Percentiles rank a stretch among this genome's conserved stretches.
These are phyloP conservation scores for Picea glauca DNA, from an alignment of 75 land plant species.

Conservation along the genomic window DNA sequence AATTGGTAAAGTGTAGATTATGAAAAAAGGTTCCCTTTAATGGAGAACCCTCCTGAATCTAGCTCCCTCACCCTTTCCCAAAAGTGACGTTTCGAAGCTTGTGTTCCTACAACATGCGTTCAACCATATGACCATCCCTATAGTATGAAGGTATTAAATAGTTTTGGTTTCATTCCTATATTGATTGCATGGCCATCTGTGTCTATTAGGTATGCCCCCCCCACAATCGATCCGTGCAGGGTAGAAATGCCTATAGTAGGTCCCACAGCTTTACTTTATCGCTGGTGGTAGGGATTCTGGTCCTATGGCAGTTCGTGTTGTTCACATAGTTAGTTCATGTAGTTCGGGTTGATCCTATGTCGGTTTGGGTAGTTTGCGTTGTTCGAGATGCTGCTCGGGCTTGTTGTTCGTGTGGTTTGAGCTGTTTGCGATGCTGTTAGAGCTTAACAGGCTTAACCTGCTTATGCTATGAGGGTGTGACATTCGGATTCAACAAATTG, in stretches of 20 bases:
- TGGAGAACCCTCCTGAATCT: too few species aligned
- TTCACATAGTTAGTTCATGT: neutral
- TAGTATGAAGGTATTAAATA: neutral
- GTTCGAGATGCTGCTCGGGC: neutral
- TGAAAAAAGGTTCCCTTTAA: too few species aligned
- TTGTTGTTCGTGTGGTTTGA: too few species aligned
- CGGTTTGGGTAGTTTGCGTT: neutral
- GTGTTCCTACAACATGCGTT: constrained; percentile 1
- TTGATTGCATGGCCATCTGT: constrained; percentile 6
- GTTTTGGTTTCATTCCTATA: neutral
- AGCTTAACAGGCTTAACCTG: too few species aligned
- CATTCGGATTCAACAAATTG: too few species aligned
- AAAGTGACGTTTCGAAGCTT: neutral
- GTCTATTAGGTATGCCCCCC: constrained; percentile 3
- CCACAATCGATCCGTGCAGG: neutral
- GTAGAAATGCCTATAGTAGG: neutral
- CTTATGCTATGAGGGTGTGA: too few species aligned
- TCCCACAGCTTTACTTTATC: neutral
- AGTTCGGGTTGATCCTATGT: neutral
- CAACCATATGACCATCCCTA: neutral
- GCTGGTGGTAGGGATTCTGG: neutral
- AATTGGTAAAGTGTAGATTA: too few species aligned
- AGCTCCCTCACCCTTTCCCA: neutral
- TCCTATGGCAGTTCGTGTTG: neutral
- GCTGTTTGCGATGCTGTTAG: too few species aligned